Evolutionary conservation across 208 protist genomes (phyloP).

Genomic region (Porcisia hertigi): DNA sequence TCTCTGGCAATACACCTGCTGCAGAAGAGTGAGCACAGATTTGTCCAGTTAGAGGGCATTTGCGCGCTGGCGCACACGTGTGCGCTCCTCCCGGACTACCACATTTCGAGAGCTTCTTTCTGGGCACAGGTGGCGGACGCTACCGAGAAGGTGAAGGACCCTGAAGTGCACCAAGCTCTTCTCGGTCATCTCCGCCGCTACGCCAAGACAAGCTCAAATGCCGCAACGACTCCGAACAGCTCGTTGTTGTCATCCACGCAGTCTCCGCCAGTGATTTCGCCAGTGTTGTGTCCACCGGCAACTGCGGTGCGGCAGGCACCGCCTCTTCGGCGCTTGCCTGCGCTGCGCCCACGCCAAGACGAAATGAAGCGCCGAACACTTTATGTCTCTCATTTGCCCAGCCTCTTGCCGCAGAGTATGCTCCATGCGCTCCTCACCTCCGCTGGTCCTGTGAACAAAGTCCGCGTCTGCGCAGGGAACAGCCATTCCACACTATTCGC

Average conservation of each 20-base stretch:
- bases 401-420: conserved; percentile 52
- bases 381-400: conserved; percentile 76
- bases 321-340: background rate
- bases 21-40: conserved; percentile 40
- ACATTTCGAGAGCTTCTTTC: conserved; percentile 71
- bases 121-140: conserved; percentile 69
- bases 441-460: conserved; percentile 73
- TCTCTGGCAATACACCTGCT: conserved; percentile 64
- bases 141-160: conserved; percentile 21
- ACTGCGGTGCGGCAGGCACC: background rate
- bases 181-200: conserved; percentile 59
- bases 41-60: conserved; percentile 72
- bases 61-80: conserved; percentile 76
- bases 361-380: conserved; percentile 69
- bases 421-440: conserved; percentile 61
- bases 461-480: conserved; percentile 69
- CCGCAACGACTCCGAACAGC: background rate
- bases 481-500: conserved; percentile 77
- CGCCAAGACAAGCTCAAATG: conserved; percentile 38
- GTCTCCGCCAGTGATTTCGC: conserved; percentile 15
- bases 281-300: conserved; percentile 8
- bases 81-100: conserved; percentile 33
- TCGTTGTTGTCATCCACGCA: background rate
- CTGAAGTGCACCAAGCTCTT: conserved; percentile 35
- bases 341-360: conserved; percentile 24